Conservation (phyloP, 345 rosid species). For the Brassica nigra region DNA sequence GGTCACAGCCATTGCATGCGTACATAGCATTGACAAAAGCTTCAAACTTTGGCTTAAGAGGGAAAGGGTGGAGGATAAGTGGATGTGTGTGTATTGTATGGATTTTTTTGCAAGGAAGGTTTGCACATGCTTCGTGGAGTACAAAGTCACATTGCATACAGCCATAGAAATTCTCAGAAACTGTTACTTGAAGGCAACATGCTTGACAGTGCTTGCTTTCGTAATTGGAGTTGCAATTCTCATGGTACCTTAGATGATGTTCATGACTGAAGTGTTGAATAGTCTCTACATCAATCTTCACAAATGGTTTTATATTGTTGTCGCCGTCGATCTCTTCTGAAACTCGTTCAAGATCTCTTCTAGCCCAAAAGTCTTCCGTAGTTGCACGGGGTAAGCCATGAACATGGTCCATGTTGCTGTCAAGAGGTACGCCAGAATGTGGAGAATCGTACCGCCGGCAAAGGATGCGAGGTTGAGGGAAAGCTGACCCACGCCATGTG, state of each 20-base stretch:
- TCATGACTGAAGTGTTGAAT: constrained; percentile 16
- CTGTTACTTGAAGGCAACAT: background rate
- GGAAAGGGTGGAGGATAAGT: background rate
- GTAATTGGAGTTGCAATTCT: background rate
- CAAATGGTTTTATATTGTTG: background rate
- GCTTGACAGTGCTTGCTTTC: background rate
- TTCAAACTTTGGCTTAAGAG: constrained; percentile 2
- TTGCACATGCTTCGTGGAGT: background rate
- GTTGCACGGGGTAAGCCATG: background rate
- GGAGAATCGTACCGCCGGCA: background rate
- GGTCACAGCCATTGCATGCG: constrained; percentile 11
- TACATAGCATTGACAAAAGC: constrained; percentile 12
- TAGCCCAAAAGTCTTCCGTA: background rate
- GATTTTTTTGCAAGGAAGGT: background rate
- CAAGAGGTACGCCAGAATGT: background rate
- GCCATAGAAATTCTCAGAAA: background rate
- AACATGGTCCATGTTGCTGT: background rate
- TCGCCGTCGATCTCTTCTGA: background rate
- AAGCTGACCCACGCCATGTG: background rate
- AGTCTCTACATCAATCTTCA: background rate
- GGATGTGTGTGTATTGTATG: background rate
- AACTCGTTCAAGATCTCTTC: background rate
- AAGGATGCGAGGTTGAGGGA: background rate
- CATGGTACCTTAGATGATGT: background rate
- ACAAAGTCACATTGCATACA: constrained; percentile 4